Evolutionary conservation across 352 stramenopile genomes (phyloP), one percentile per base, ranked within the genome.

Genomic region (Thraustotheca clavata): DNA sequence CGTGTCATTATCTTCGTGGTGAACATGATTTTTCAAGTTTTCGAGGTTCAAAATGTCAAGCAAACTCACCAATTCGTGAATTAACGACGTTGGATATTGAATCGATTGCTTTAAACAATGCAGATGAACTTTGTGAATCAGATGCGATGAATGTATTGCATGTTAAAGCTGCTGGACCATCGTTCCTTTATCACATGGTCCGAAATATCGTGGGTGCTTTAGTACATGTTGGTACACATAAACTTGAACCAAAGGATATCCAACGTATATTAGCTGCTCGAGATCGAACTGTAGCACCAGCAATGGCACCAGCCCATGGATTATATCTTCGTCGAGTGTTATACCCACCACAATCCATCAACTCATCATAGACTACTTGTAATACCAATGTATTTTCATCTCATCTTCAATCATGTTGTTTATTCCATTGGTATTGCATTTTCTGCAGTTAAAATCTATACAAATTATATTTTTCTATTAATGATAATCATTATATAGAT

Each of bases 121-220:
- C 4, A 9, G 4, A 38, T 16, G 9, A 32, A 11, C 27, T 55
- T n/a, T 4, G 14, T 31, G 7, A 54, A 38, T 29, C 52, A 18
- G 43, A 52, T 24, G 43, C 43, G 11, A 54, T 39, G 12, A 32
- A n/a, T 22, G 26, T 65, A 2, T n/a, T 65, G 22, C 38, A 65
- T 27, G 57, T 65, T n/a, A 20, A 54, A 18, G 57, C 24, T 18
- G 31, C 57, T 18, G 57, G 41, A 3, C 38, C 57, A 14, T 65
- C 57, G 7, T 94, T 94, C 60, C 67, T 86, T 43, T 94, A 94
- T 70, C 91, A 89, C 38, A 94, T 94, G 84, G 80, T 94, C 59
- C 80, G 84, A 26, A 94, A 86, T 54, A 71, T 94, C 14, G 84
- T 90, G 20, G 84, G 84, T 20, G 86, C 81, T 22, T 73, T 94